Evolutionary conservation across 2,329 filamentous ascomycete species (phyloP).

Genomic region (Colletotrichum theobromicola): DNA sequence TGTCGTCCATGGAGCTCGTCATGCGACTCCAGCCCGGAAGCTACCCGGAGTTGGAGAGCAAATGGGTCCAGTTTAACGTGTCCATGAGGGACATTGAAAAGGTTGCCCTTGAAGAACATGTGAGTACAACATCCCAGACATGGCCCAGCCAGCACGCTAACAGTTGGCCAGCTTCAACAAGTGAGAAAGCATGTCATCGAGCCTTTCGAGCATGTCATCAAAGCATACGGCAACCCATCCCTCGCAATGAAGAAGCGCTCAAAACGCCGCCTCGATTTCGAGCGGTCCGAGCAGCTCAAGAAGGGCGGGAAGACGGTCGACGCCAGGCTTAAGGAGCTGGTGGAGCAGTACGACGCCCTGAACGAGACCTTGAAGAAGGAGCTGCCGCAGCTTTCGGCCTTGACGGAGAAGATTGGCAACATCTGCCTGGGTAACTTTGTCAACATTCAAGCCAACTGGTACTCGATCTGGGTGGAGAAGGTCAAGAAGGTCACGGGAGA

Average conservation of each 20-base stretch:
- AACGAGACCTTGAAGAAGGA: slow-evolving; percentile 95
- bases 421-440: slow-evolving; percentile 85
- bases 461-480: slow-evolving; percentile 82
- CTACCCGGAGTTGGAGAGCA: slow-evolving; percentile 87
- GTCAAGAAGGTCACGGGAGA: slow-evolving; percentile 76
- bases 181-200: slow-evolving; percentile 85
- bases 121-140: slow-evolving; percentile 48
- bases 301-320: slow-evolving; percentile 86
- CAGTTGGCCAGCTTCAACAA: slow-evolving; percentile 53
- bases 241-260: slow-evolving; percentile 93
- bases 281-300: slow-evolving; percentile 78
- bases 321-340: slow-evolving; percentile 81
- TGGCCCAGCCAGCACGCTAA: neutral
- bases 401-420: slow-evolving; percentile 82
- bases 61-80: slow-evolving; percentile 91
- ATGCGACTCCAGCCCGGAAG: slow-evolving; percentile 75
- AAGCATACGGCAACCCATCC: slow-evolving; percentile 82
- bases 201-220: slow-evolving; percentile 79
- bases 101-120: slow-evolving; percentile 83
- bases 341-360: slow-evolving; percentile 87
- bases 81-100: slow-evolving; percentile 86
- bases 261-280: slow-evolving; percentile 90
- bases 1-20: slow-evolving; percentile 82
- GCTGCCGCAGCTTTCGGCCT: slow-evolving; percentile 79
- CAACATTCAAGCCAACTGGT: slow-evolving; percentile 84